A percentile compares a stretch with the other conserved stretches of the same genome.
Evolutionary conservation across 305 asterid species (phyloP).

Genomic region (Rubia tinctorum): DNA sequence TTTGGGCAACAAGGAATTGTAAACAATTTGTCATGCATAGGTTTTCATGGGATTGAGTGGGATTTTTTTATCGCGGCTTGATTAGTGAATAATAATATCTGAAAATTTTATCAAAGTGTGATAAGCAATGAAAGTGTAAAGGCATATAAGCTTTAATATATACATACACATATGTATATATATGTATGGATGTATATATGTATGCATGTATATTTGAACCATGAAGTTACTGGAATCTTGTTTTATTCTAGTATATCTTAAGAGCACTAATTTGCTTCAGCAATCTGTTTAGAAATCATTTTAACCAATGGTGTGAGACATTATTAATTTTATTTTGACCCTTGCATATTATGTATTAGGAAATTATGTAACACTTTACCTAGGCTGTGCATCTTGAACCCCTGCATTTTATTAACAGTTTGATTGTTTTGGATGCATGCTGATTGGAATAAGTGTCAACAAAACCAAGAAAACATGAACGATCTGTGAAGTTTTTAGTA

Average conservation of each 20-base stretch:
- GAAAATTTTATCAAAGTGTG: background rate
- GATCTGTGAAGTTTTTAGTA: background rate
- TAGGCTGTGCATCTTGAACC: background rate
- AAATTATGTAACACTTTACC: background rate
- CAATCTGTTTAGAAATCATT: background rate
- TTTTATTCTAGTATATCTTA: too few species aligned
- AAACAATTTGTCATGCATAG: background rate
- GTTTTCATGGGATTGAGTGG: background rate
- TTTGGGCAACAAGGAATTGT: background rate
- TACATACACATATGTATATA: too few species aligned
- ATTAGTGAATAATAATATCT: background rate
- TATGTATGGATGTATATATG: background rate
- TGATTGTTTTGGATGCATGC: background rate
- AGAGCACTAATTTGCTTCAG: background rate
- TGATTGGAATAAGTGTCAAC: background rate
- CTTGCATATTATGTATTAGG: background rate
- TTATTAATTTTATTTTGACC: background rate
- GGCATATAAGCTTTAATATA: background rate
- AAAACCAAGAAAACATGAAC: background rate
- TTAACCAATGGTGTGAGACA: background rate
- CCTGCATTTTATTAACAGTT: background rate
- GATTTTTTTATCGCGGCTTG: background rate
- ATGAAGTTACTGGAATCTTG: too few species aligned
- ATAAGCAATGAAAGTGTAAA: background rate
- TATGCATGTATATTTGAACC: too few species aligned